phyloP scores from a whole-genome alignment of 1,284 basidiomycete species.

The Pseudozyma tsukubaensis region DNA sequence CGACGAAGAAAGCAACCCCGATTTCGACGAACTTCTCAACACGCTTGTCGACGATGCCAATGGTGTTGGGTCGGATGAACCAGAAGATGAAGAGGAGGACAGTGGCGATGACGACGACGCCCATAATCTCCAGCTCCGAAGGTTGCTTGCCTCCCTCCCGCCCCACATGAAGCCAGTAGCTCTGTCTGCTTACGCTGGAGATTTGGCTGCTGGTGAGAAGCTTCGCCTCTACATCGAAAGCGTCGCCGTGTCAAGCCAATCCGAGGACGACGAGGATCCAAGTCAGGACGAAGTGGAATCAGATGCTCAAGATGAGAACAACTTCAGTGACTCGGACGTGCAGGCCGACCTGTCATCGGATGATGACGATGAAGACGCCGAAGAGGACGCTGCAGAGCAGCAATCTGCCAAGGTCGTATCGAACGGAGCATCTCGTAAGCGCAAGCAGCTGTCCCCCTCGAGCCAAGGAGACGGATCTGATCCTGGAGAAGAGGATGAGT shows the following conservation, averaged over 20 bases:
- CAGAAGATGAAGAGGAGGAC: conserved; percentile 13
- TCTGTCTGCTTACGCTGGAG: conserved; percentile 22
- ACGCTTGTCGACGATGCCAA: conserved; percentile 9
- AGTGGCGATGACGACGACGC: conserved; percentile 14
- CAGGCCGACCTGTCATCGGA: conserved; percentile 16
- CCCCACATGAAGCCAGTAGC: conserved; percentile 23
- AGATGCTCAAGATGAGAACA: conserved; percentile 4
- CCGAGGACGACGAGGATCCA: conserved; percentile 15
- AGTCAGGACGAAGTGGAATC: conserved; percentile 7
- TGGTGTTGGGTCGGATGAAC: conserved; percentile 2
- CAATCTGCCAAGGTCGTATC: not conserved
- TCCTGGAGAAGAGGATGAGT: conserved; percentile 6
- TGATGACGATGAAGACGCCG: conserved; percentile 1
- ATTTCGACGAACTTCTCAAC: conserved; percentile 18
- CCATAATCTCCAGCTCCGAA: conserved; percentile 14
- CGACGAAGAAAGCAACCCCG: conserved; percentile 29
- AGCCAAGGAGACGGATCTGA: conserved; percentile 9
- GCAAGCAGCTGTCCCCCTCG: conserved; percentile 13
- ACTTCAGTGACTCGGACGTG: conserved; percentile 8
- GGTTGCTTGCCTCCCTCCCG: conserved; percentile 14
- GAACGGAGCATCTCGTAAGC: conserved; percentile 21
- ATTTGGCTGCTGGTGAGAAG: conserved; percentile 5
- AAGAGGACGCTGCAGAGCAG: not conserved
- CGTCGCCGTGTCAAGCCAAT: conserved; percentile 24
- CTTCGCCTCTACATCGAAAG: conserved; percentile 23